Evolutionary conservation across 2,329 filamentous ascomycete genomes (phyloP).

Genomic region (Botrytis fabae): DNA sequence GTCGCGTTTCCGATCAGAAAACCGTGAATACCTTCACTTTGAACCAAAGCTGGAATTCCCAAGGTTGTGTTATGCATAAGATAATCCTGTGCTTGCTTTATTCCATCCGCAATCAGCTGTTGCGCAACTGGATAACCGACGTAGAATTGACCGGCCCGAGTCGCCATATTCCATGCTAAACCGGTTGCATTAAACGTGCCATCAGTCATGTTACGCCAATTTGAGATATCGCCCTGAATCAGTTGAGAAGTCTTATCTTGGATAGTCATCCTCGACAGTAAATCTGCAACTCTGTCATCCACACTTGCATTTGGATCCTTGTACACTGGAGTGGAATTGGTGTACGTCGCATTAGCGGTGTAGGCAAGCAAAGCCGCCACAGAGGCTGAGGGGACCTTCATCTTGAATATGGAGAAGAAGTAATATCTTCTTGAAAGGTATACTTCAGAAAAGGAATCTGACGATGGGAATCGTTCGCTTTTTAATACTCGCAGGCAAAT

Average conservation of each 20-base stretch:
- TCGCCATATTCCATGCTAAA: slow-evolving; percentile 62
- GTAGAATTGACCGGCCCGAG: slow-evolving; percentile 60
- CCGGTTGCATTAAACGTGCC: slow-evolving; percentile 68
- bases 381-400: slow-evolving; percentile 10
- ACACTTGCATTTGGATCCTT: slow-evolving; percentile 63
- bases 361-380: slow-evolving; percentile 18
- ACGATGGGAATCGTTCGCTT: not conserved
- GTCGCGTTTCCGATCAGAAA: slow-evolving; percentile 72
- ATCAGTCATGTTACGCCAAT: slow-evolving; percentile 70
- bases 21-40: slow-evolving; percentile 74
- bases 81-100: slow-evolving; percentile 68
- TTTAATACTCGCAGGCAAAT: slow-evolving; percentile 2
- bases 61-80: slow-evolving; percentile 64
- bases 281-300: slow-evolving; percentile 64
- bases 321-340: slow-evolving; percentile 50
- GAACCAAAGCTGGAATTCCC: slow-evolving; percentile 71
- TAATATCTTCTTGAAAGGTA: not conserved
- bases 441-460: not conserved
- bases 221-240: slow-evolving; percentile 68
- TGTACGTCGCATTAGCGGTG: slow-evolving; percentile 6
- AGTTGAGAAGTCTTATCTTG: slow-evolving; percentile 72
- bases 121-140: slow-evolving; percentile 67
- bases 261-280: slow-evolving; percentile 71
- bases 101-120: slow-evolving; percentile 61
- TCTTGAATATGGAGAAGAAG: slow-evolving; percentile 7